Evolutionary conservation across 2,329 filamentous ascomycete species (phyloP), one percentile per base, ranked within the genome.

Genomic region (Colletotrichum spinosum): DNA sequence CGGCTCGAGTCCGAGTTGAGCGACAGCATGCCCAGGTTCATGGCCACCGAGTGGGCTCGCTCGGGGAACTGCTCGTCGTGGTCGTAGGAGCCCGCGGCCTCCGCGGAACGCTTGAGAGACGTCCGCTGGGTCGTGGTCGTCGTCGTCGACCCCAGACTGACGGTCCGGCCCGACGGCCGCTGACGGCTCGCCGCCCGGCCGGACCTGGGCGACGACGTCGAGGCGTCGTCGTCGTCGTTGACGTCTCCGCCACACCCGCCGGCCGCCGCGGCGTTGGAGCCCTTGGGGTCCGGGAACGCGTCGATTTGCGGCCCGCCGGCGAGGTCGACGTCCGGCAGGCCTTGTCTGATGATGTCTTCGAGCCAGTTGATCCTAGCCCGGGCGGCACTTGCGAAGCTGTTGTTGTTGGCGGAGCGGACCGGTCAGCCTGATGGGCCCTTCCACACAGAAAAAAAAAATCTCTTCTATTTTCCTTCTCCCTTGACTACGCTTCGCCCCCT

Each of bases 61-160:
- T 84, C 80, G 7, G 82, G 70, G 67, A 84, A 86, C 49, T 80
- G 75, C 60, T 84, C 82, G 6, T 78, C 77, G 8, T 84, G 80
- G 67, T 84, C 84, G 69, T 83, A 82, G 8, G 80, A 45, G 1
- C 45, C 56, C 50, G 38, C 56, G 39, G 56, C 44, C 17, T 65
- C 61, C 38, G 56, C 56, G 39, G 61, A 6, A 12, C 61, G 44
- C 34, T 65, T 65, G 11, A 60, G 38, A 34, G 35, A 41, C 15
- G 33, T 38, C 10, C 42, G 49, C 6, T 64, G 49, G n/a, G 17
- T 1, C 17, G 17, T 17, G 2, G 17, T 17, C 17, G 17, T 17
- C 17, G 17, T 17, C 17, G 17, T 17, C 17, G 42, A 13, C 12
- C 56, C 56, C 12, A 55, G 56, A 35, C 38, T 39, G 6, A 15